A percentile compares a stretch with the other conserved stretches of the same genome.
phyloP scores from a whole-genome alignment of 2,329 filamentous ascomycete species.

The Neonectria punicea region DNA sequence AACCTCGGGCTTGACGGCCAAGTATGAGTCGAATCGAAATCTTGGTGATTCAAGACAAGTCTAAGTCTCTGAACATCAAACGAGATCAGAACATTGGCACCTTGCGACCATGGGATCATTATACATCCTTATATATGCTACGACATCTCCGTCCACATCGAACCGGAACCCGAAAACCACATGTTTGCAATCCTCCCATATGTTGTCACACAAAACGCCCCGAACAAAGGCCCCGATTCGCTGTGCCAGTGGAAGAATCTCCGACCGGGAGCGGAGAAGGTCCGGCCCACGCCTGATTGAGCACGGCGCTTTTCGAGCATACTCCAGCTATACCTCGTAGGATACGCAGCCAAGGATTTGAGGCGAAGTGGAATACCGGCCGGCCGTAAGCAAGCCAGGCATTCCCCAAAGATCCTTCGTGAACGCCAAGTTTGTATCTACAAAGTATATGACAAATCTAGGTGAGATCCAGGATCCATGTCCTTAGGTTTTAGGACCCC shows the following conservation, averaged over 20 bases:
- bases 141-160: background rate
- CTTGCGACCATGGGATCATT: background rate
- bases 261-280: slow-evolving; percentile 8
- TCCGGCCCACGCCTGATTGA: background rate
- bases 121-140: slow-evolving; percentile 10
- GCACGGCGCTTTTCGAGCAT: background rate
- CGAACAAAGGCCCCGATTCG: background rate
- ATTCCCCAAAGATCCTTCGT: background rate
- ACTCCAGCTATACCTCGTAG: background rate
- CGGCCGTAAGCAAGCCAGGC: background rate
- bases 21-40: background rate
- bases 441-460: background rate
- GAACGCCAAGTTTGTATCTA: background rate
- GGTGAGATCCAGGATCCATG: background rate
- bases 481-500: background rate
- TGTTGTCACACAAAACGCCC: background rate
- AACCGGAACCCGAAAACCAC: slow-evolving; percentile 16
- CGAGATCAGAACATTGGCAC: background rate
- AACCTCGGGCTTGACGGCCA: background rate
- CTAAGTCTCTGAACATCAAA: background rate
- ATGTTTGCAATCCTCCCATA: background rate
- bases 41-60: background rate
- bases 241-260: background rate
- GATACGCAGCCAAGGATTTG: background rate
- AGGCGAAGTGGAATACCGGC: background rate